These are phyloP conservation scores for Quercus ilex DNA, from an alignment of 306 rosid species.

Conservation along the genomic window DNA sequence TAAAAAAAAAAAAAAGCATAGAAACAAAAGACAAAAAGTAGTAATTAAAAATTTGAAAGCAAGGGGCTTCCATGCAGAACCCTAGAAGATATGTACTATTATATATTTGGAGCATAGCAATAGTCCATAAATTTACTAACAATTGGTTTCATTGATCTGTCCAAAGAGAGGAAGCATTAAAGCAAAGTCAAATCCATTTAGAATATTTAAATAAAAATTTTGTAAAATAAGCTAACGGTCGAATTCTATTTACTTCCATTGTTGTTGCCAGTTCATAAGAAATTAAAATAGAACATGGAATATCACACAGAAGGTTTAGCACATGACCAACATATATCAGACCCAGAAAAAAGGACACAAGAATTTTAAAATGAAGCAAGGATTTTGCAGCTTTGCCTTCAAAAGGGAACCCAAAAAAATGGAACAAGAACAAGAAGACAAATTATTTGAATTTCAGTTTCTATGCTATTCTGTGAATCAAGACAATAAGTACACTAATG, in stretches of 20 bases:
- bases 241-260: neutral
- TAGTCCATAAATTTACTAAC: neutral
- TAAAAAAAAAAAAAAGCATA: too few relatives aligned
- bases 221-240: conserved; percentile 1
- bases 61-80: conserved; percentile 6
- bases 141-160: neutral
- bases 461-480: too few relatives aligned
- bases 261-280: neutral
- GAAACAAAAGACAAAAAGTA: too few relatives aligned
- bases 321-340: too few relatives aligned
- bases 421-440: too few relatives aligned
- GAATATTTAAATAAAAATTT: neutral
- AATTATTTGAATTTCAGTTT: too few relatives aligned
- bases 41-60: neutral
- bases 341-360: too few relatives aligned
- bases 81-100: neutral
- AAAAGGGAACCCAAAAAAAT: too few relatives aligned
- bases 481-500: too few relatives aligned
- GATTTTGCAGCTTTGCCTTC: too few relatives aligned
- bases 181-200: neutral
- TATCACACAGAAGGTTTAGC: neutral
- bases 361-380: too few relatives aligned
- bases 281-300: neutral
- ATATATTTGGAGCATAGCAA: neutral
- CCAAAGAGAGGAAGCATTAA: neutral